Evolutionary conservation across 441 rosid species (phyloP).

Genomic region (Populus hybrid): DNA sequence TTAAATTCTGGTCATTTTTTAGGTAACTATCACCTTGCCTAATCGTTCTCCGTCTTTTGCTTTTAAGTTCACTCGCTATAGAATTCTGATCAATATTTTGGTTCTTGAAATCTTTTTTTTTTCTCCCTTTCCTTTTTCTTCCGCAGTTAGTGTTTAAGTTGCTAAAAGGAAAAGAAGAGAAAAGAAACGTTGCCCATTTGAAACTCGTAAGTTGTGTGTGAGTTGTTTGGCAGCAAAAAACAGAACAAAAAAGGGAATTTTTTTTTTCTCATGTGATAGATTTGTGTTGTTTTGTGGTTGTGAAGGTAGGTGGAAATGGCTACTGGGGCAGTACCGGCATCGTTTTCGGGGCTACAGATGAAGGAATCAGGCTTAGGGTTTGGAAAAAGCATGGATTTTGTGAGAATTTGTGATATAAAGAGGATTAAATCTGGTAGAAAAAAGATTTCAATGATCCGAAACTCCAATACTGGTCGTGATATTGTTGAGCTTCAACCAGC

Average conservation of each 20-base stretch:
- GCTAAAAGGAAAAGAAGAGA: no score
- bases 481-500: conserved; percentile 67
- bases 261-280: background rate
- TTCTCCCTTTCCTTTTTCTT: background rate
- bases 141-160: background rate
- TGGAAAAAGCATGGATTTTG: conserved; percentile 34
- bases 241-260: no score
- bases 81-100: background rate
- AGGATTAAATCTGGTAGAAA: background rate
- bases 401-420: conserved; percentile 15
- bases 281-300: conserved; percentile 9
- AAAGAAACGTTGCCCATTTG: background rate
- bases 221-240: background rate
- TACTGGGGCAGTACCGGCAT: conserved; percentile 70
- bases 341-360: conserved; percentile 58
- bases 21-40: background rate
- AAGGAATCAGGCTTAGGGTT: conserved; percentile 59
- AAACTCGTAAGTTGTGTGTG: background rate
- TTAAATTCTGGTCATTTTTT: background rate
- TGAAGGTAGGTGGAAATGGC: conserved; percentile 50
- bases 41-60: background rate
- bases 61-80: background rate
- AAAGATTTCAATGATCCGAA: background rate
- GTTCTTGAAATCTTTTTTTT: no score
- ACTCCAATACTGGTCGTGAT: background rate